Evolutionary conservation across 352 stramenopile species (phyloP), one percentile per base, ranked within the genome.

Genomic region (Phytophthora pseudosyringae): DNA sequence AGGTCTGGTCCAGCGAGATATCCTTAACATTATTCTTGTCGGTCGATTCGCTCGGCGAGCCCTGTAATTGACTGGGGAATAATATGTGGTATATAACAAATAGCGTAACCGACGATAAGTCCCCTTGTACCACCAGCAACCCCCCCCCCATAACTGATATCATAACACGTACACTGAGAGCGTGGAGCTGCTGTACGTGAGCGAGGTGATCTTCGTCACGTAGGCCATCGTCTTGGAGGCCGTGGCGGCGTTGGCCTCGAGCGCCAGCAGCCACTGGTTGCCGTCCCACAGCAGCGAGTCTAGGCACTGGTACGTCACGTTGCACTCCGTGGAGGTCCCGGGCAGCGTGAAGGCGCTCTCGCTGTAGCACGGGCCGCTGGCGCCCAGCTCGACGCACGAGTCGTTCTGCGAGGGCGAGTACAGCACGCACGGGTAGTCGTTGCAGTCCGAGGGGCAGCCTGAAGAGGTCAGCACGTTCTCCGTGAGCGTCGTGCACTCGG

Each of bases 281-380:
- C 64, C 67, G 35, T 69, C 57, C 49, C 53, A 71, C 12, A 88
- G 49, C 33, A 88, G 51, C 43, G 60, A 70, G 45, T 83, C 70
- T 15, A 90, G 58, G 18, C 81, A 90, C 60, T 90, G 78, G 32
- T 85, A 89, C 21, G 73, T 88, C 10, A 89, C 33, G 25, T 86
- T 73, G 51, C 80, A 89, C 21, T 36, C 38, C 5, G 52, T 54
- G 15, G 48, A 53, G 1, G 68, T 47, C 3, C 68, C 67, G 4
- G 73, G 56, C 10, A 76, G 28, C 25, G 61, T 67, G 29, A 74
- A 82, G 54, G 21, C 29, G 35, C 43, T 64, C 7, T 79, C 64
- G 26, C 40, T 58, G 65, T 74, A 73, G 58, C 76, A 81, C 0
- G 67, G 65, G 41, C 78, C 78, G 39, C 60, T 73, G 16, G 74